These are phyloP conservation scores for Oryza meridionalis DNA, from an alignment of 176 grass and related monocot genomes.

Conservation along the genomic window DNA sequence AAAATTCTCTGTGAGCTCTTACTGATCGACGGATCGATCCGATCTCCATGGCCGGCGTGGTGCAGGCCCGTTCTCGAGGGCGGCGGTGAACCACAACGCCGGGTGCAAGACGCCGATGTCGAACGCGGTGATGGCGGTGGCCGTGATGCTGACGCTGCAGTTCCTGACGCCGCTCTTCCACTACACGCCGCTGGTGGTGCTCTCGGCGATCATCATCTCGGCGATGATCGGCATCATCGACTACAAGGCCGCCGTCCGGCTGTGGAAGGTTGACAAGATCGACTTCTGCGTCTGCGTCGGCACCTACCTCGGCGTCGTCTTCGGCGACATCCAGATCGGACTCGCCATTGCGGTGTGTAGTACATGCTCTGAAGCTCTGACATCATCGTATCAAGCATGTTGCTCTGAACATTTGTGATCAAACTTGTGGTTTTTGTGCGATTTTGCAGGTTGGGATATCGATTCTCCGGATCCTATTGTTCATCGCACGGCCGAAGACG, in stretches of 20 bases:
- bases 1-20: too few species aligned
- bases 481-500: constrained; percentile 62
- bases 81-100: constrained; percentile 64
- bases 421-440: background rate
- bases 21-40: too few species aligned
- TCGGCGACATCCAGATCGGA: constrained; percentile 51
- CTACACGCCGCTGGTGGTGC: constrained; percentile 59
- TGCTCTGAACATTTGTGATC: background rate
- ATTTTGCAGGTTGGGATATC: constrained; percentile 53
- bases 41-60: too few species aligned
- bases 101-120: constrained; percentile 68
- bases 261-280: constrained; percentile 59
- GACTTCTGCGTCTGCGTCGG: constrained; percentile 60
- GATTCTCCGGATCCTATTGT: constrained; percentile 55
- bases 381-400: too few species aligned
- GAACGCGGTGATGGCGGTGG: constrained; percentile 65
- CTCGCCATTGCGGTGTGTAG: constrained; percentile 48
- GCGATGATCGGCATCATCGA: constrained; percentile 64
- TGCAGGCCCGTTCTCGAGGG: constrained; percentile 48
- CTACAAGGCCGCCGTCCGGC: constrained; percentile 25
- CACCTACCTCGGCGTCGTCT: constrained; percentile 61
- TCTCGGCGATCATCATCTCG: constrained; percentile 66
- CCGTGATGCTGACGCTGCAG: constrained; percentile 52
- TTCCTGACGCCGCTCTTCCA: constrained; percentile 64
- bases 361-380: background rate